A percentile compares a stretch with the other conserved stretches of the same genome.
Evolutionary conservation across 345 rosid species (phyloP).

Genomic region (Triadica sebifera): DNA sequence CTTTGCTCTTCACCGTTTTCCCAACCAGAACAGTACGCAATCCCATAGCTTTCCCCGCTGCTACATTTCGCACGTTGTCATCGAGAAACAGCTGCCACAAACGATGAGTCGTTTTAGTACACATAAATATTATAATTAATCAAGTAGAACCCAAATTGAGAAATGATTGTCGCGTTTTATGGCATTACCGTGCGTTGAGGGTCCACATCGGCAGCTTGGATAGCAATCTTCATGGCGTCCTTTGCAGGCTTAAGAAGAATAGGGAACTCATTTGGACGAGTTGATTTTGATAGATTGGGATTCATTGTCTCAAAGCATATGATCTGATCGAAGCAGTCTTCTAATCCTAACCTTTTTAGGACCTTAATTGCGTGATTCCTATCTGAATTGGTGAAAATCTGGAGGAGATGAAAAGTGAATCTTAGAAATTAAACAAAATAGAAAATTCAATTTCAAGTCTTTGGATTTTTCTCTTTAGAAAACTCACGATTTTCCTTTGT

Average conservation of each 20-base stretch:
- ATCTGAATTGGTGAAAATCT: constrained; percentile 97
- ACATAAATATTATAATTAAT: not conserved
- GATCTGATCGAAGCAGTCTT: constrained; percentile 78
- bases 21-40: constrained; percentile 81
- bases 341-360: constrained; percentile 54
- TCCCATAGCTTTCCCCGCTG: constrained; percentile 73
- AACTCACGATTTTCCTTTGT: constrained; percentile 71
- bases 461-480: not conserved
- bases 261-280: constrained; percentile 69
- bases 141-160: not conserved
- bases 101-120: not conserved
- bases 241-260: constrained; percentile 75
- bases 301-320: constrained; percentile 93
- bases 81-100: constrained; percentile 64
- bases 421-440: not conserved
- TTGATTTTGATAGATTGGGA: constrained; percentile 55
- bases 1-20: constrained; percentile 52
- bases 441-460: not conserved
- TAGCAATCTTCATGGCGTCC: constrained; percentile 72
- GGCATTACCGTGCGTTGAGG: constrained; percentile 61
- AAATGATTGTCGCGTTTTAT: not conserved
- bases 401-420: not conserved
- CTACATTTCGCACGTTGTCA: constrained; percentile 63
- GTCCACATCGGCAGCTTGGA: constrained; percentile 55
- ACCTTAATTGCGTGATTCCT: constrained; percentile 60